Conservation (phyloP, 495 filamentous ascomycete species). For the Bacidia gigantensis region DNA sequence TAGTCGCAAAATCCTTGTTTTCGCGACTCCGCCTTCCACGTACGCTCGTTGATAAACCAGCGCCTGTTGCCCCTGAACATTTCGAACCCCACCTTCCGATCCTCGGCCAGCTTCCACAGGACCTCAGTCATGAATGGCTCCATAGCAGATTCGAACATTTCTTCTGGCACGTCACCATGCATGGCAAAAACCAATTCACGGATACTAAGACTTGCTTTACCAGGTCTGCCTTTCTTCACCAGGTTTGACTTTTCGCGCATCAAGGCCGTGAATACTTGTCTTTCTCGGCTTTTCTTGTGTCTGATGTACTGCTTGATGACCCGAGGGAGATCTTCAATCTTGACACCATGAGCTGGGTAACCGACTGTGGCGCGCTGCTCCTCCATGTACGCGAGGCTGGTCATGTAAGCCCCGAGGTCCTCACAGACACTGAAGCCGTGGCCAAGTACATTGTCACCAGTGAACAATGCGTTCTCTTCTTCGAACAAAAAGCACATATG, state of each 20-base stretch:
- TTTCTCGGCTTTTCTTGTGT: conserved; percentile 27
- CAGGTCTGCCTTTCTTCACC: neutral
- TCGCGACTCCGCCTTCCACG: neutral
- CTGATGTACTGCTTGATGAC: conserved; percentile 23
- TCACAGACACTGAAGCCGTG: conserved; percentile 31
- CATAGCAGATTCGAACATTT: conserved; percentile 25
- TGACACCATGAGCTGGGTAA: conserved; percentile 31
- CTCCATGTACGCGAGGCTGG: conserved; percentile 22
- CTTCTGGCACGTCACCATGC: conserved; percentile 25
- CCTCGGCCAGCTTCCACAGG: conserved; percentile 35
- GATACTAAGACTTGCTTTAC: conserved; percentile 4
- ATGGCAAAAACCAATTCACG: conserved; percentile 27
- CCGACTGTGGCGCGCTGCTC: conserved; percentile 22
- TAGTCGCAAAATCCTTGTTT: neutral
- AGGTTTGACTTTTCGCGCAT: neutral
- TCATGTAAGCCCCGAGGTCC: conserved; percentile 28
- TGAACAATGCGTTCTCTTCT: conserved; percentile 67
- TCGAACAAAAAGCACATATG: conserved; percentile 36
- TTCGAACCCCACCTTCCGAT: conserved; percentile 35
- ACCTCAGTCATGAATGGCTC: conserved; percentile 30
- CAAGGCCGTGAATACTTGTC: conserved; percentile 24
- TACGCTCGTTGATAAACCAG: conserved; percentile 25
- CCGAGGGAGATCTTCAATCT: conserved; percentile 23
- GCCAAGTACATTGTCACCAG: conserved; percentile 54
- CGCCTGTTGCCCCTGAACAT: conserved; percentile 25